Base-by-base conservation (phyloP, 139 green algal genomes). In the Micractinium conductrix region DNA sequence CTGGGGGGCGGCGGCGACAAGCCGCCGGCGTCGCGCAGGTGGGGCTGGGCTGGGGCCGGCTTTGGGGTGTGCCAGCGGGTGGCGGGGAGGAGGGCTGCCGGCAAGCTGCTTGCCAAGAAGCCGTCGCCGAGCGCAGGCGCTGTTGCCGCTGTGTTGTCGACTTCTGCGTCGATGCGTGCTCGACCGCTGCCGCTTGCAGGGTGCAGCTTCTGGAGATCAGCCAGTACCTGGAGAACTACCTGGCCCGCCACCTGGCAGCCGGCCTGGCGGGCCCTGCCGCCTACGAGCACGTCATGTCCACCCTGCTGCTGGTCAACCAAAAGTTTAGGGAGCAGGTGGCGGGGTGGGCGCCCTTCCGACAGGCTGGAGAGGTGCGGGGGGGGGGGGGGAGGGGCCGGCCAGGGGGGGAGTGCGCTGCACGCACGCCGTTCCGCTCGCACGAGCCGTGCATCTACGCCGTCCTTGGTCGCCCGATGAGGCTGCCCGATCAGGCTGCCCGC, bases 171-270 rank as follows among this genome's bases (percentile, higher is more conserved):
- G 1, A 28, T 3, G 1, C 50, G 2, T 85, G 72, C 33, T 81
- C 42, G 43, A 60, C 37, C 5, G 73, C 65, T 33, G 37, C 74
- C 48, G 21, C 26, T 1, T 63, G 81, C 72, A 44, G 85, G 35
- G 78, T 95, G 30, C 82, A 88, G 85, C 65, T 93, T 74, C 92
- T 99, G 75, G 97, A 99, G 87, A 85, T 99, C 21, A 96, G 90
- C 2, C 94, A 98, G 91, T 99, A 98, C 84, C 85, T 99, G 88
- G 97, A 99, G 88, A 94, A 94, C 80, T 99, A 98, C 84, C 91
- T 99, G 43, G 97, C 93, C 94, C 96, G 93, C 1, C 88, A 97
- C 84, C 98, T 97, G 85, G 88, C 94, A 55, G 82, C 90, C 8
- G 80, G 58, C 24, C 26, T 60, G 50, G 80, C 48, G 65, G 73